Conservation (phyloP, 176 grass and related monocot species). For the Bolboschoenus planiculmis region DNA sequence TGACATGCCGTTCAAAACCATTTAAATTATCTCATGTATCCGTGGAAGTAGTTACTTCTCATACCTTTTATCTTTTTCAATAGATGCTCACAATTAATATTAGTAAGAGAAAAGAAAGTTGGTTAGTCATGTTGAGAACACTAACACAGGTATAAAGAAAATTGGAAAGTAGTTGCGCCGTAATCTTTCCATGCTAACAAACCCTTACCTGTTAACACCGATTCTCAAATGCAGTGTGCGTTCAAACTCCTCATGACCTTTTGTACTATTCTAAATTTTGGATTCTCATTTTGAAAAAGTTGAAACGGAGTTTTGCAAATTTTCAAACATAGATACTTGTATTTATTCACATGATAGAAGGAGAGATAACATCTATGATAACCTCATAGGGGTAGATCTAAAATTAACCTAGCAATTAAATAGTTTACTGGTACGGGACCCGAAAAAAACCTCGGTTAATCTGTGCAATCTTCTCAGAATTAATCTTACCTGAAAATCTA, state of each 20-base stretch:
- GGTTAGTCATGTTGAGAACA: background rate
- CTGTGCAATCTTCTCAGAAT: background rate
- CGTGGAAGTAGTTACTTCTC: no score
- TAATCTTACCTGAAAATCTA: conserved; percentile 66
- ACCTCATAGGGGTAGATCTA: background rate
- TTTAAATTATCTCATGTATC: background rate
- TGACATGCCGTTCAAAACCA: background rate
- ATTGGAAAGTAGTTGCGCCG: background rate
- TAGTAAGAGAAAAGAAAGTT: background rate
- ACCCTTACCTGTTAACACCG: background rate
- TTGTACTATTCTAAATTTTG: background rate
- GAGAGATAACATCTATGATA: background rate
- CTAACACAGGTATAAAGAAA: background rate
- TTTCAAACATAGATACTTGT: background rate
- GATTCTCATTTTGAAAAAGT: background rate
- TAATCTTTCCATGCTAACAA: background rate
- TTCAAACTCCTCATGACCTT: background rate
- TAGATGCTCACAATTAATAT: background rate
- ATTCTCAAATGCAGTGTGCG: background rate
- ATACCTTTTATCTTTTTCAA: background rate
- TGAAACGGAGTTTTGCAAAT: background rate
- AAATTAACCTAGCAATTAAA: background rate
- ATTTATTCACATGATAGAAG: background rate
- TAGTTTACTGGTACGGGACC: background rate
- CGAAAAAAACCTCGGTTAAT: background rate